A percentile compares a stretch with the other conserved stretches of the same genome.
phyloP scores from a whole-genome alignment of 805 yeast genomes.

The Alloascoidea africana region DNA sequence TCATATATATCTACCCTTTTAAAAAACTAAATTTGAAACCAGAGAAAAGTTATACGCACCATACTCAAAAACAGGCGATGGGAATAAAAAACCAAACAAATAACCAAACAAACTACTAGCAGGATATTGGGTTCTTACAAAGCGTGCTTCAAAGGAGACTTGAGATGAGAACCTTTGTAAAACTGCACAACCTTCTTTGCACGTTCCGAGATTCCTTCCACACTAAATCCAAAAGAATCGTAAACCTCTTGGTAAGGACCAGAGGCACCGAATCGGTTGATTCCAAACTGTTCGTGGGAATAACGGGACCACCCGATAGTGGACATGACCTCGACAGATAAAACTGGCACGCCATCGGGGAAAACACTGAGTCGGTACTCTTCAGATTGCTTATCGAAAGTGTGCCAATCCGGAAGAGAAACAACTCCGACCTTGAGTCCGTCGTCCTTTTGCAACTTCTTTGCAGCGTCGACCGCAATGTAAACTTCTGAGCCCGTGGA shows the following conservation, averaged over 20 bases:
- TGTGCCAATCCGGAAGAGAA: slow-evolving; percentile 83
- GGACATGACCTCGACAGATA: slow-evolving; percentile 89
- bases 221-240: slow-evolving; percentile 79
- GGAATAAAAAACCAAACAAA: too few relatives aligned
- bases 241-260: slow-evolving; percentile 78
- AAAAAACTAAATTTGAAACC: too few relatives aligned
- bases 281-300: slow-evolving; percentile 93
- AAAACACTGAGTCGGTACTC: slow-evolving; percentile 76
- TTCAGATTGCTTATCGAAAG: slow-evolving; percentile 71
- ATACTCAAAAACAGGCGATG: too few relatives aligned
- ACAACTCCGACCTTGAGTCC: slow-evolving; percentile 75
- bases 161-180: slow-evolving; percentile 62
- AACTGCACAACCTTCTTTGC: slow-evolving; percentile 65
- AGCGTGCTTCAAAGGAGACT: slow-evolving; percentile 71
- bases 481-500: slow-evolving; percentile 94
- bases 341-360: slow-evolving; percentile 88
- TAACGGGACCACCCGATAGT: slow-evolving; percentile 89
- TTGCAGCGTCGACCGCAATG: slow-evolving; percentile 69
- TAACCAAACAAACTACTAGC: too few relatives aligned
- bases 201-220: slow-evolving; percentile 83
- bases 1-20: too few relatives aligned
- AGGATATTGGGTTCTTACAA: too few relatives aligned
- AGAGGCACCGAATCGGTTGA: slow-evolving; percentile 93
- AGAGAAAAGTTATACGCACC: too few relatives aligned
- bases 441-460: slow-evolving; percentile 40